Evolutionary conservation across 208 protist genomes (phyloP).

Genomic region (Crithidia bombi): DNA sequence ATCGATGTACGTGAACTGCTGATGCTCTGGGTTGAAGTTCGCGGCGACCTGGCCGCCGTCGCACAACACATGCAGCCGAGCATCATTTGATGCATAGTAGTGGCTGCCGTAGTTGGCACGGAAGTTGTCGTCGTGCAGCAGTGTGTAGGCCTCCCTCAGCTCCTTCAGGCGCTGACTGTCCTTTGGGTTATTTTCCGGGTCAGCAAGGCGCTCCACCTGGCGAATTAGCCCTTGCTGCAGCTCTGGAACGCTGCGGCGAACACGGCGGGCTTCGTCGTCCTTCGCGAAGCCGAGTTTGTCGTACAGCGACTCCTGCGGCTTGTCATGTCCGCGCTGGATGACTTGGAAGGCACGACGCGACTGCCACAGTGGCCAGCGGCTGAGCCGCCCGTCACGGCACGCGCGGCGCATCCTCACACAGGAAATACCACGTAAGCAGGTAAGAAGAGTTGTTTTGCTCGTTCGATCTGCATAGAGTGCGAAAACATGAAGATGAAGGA

Average conservation of each 20-base stretch:
- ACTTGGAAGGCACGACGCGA: conserved; percentile 30
- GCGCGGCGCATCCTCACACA: conserved; percentile 12
- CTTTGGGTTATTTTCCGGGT: conserved; percentile 50
- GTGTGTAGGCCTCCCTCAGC: conserved; percentile 61
- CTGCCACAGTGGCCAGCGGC: background rate
- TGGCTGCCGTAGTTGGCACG: conserved; percentile 65
- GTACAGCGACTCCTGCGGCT: conserved; percentile 58
- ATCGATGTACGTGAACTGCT: conserved; percentile 69
- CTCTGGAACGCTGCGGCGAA: conserved; percentile 67
- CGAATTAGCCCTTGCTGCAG: conserved; percentile 64
- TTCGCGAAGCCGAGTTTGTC: conserved; percentile 71
- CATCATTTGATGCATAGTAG: conserved; percentile 80
- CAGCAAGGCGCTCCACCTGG: conserved; percentile 64
- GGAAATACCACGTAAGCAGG: no score
- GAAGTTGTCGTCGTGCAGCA: conserved; percentile 63
- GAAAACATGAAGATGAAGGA: no score
- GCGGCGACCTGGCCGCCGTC: conserved; percentile 76
- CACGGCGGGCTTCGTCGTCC: conserved; percentile 57
- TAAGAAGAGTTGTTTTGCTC: no score
- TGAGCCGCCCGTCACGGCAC: background rate
- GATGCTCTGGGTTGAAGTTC: conserved; percentile 87
- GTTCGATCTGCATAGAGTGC: no score
- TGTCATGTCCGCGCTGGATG: conserved; percentile 81
- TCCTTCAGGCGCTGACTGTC: conserved; percentile 53
- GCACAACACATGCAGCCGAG: conserved; percentile 69